Conservation (phyloP, 768 basidiomycete genomes). For the Cubamyces lactineus region DNA sequence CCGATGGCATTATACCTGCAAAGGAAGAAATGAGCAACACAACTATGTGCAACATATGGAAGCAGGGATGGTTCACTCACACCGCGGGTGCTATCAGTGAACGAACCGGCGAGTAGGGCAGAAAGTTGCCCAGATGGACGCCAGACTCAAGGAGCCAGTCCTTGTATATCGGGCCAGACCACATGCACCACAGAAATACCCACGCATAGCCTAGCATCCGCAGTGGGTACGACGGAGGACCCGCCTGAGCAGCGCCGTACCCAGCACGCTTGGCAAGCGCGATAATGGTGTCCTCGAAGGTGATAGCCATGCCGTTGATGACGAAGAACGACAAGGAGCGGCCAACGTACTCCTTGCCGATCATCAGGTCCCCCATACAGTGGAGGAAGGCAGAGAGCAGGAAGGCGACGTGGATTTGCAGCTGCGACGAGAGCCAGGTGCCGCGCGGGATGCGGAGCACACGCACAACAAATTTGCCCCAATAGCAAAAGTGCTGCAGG, state of each 20-base stretch:
- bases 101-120: neutral
- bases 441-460: constrained; percentile 32
- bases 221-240: neutral
- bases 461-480: constrained; percentile 31
- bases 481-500: constrained; percentile 33
- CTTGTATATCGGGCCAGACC: constrained; percentile 4
- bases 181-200: constrained; percentile 18
- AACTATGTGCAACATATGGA: neutral
- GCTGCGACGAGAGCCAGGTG: constrained; percentile 32
- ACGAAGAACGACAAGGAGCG: constrained; percentile 34
- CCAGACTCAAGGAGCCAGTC: neutral
- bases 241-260: neutral
- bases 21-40: neutral
- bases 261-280: constrained; percentile 20
- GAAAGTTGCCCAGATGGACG: neutral
- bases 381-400: constrained; percentile 41
- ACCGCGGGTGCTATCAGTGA: neutral
- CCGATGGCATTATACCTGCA: too few species aligned
- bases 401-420: constrained; percentile 42
- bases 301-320: constrained; percentile 40
- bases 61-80: neutral
- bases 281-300: constrained; percentile 38
- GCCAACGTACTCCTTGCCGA: constrained; percentile 21
- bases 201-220: constrained; percentile 21
- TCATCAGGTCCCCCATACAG: constrained; percentile 37